Conservation (phyloP, 306 rosid genomes). For the Castanospermum australe region DNA sequence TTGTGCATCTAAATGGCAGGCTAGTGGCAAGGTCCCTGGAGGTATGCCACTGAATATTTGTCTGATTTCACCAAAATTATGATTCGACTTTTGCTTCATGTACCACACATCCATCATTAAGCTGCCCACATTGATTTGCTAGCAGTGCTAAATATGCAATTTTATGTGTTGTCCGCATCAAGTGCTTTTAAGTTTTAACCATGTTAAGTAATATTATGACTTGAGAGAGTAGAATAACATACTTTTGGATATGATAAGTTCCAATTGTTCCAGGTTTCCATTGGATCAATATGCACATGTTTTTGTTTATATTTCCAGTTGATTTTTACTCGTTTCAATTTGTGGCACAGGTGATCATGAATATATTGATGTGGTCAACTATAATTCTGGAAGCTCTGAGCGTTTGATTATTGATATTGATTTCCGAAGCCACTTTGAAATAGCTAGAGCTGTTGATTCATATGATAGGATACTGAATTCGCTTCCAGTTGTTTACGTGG, state of each 20-base stretch:
- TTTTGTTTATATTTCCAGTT: not conserved
- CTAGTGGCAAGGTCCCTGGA: constrained; percentile 90
- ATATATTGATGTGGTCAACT: constrained; percentile 75
- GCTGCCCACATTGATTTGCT: not conserved
- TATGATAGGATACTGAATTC: constrained; percentile 78
- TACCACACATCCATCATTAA: not conserved
- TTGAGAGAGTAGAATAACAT: constrained; percentile 2
- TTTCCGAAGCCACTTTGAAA: constrained; percentile 95
- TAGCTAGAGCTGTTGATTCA: constrained; percentile 93
- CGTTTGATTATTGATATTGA: constrained; percentile 83
- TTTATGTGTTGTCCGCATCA: not conserved
- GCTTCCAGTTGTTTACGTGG: constrained; percentile 79
- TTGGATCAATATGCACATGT: not conserved
- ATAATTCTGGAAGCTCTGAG: constrained; percentile 58
- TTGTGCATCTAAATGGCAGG: constrained; percentile 88
- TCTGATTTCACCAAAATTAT: not conserved
- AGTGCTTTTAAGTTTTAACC: constrained; percentile 6
- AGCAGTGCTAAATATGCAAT: not conserved
- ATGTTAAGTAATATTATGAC: not conserved
- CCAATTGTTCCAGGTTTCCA: not conserved
- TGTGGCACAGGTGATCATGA: constrained; percentile 80
- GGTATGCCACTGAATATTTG: constrained; percentile 46
- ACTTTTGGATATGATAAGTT: not conserved
- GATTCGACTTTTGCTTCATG: not conserved
- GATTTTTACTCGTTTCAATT: constrained; percentile 19